Conservation (phyloP, 2,329 filamentous ascomycete species). For the Hypoxylon rubiginosum region DNA sequence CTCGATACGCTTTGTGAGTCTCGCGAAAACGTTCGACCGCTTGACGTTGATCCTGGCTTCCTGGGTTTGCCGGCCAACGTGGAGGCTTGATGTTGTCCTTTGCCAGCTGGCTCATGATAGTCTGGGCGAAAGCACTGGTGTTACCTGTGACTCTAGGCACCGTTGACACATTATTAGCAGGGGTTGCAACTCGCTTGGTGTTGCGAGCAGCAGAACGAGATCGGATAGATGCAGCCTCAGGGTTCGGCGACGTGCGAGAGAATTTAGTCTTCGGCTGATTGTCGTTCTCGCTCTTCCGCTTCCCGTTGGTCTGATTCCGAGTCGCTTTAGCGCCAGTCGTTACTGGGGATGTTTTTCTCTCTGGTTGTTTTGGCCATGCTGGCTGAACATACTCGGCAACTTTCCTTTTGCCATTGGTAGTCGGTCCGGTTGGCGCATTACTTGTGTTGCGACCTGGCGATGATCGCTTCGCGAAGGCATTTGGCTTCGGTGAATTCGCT, state of each 20-base stretch:
- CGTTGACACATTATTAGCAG: background rate
- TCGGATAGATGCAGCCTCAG: conserved; percentile 25
- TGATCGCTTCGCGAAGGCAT: conserved; percentile 22
- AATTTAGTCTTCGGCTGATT: conserved; percentile 36
- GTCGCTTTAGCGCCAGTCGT: background rate
- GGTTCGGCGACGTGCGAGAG: conserved; percentile 30
- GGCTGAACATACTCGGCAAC: conserved; percentile 44
- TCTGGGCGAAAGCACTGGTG: conserved; percentile 56
- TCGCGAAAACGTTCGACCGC: conserved; percentile 69
- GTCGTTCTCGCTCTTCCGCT: conserved; percentile 36
- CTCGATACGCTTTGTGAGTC: conserved; percentile 69
- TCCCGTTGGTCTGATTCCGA: conserved; percentile 32
- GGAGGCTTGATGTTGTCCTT: conserved; percentile 68
- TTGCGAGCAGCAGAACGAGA: conserved; percentile 7
- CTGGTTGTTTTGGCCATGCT: conserved; percentile 43
- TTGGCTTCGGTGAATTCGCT: conserved; percentile 15
- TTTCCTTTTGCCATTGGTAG: conserved; percentile 27
- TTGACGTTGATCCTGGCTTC: conserved; percentile 64
- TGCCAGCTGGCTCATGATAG: conserved; percentile 66
- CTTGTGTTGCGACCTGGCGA: conserved; percentile 2
- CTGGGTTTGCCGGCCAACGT: conserved; percentile 67
- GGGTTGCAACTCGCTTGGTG: conserved; percentile 10
- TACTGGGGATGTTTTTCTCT: conserved; percentile 11
- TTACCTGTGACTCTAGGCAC: conserved; percentile 34
- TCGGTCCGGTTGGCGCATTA: background rate